Evolutionary conservation across 345 rosid genomes (phyloP), one percentile per base, ranked within the genome.

Genomic region (Trapa bicornis): DNA sequence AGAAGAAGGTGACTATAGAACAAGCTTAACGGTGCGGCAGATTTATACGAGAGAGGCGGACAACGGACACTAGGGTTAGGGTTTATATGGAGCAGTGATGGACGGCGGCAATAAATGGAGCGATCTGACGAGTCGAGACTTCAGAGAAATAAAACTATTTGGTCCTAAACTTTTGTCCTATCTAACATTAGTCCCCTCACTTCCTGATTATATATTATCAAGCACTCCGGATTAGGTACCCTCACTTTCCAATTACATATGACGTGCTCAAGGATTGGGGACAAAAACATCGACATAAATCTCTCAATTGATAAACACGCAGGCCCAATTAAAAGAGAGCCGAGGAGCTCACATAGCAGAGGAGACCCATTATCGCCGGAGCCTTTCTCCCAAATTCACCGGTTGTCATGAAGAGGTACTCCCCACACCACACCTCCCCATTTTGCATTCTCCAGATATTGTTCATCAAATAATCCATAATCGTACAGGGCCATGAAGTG

Each of bases 311-410:
- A n/a, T n/a, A n/a, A n/a, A n/a, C n/a, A n/a, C 29, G 29, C 29
- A 22, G 29, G 29, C 4, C 8, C 32, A 37, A 1, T n/a, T 2
- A 17, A 2, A 47, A 14, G 57, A 32, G 37, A 17, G 16, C 54
- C 6, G 29, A 22, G 29, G 29, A 22, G 29, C 29, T 22, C 29
- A 22, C 29, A 22, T 22, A 0, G 29, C 29, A 56, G 98, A 87
- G 74, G 96, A 92, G 48, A 88, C 66, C 92, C 97, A 93, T 76
- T 87, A 22, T 22, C 29, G 29, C 29, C 29, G 29, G 29, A 22
- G 29, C 29, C 29, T 35, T 32, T 38, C 38, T 37, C 32, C 29
- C 33, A 54, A 22, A 54, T 22, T 10, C 63, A 38, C 35, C 63
- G 8, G 63, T 58, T 33, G 8, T 58, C 38, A 58, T 58, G 63